Percentiles rank a stretch among this genome's conserved stretches.
Evolutionary conservation across 805 yeast species (phyloP).

Genomic region (Ogataea glucozyma): DNA sequence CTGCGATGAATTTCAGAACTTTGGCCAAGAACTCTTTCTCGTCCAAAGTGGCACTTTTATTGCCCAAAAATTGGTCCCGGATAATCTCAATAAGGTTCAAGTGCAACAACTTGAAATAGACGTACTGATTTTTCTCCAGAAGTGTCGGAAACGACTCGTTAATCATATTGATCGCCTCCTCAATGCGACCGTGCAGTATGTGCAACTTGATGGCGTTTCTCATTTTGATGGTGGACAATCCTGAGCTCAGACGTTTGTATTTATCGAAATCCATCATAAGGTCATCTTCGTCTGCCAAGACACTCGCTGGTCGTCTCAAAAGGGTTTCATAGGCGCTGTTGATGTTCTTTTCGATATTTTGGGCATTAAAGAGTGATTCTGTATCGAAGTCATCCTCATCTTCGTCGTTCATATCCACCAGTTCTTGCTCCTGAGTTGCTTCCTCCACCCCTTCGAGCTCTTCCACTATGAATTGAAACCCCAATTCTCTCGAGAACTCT

Average conservation of each 20-base stretch:
- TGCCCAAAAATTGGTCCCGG: slow-evolving; percentile 45
- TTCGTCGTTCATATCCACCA: neutral
- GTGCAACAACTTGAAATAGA: slow-evolving; percentile 73
- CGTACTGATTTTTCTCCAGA: slow-evolving; percentile 58
- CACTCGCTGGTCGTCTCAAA: slow-evolving; percentile 1
- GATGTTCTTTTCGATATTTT: slow-evolving; percentile 18
- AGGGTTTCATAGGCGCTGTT: slow-evolving; percentile 14
- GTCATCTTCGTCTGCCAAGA: slow-evolving; percentile 6
- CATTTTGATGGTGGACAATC: slow-evolving; percentile 51
- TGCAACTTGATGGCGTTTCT: slow-evolving; percentile 54
- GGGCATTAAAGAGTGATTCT: slow-evolving; percentile 14
- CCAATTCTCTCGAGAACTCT: slow-evolving; percentile 60
- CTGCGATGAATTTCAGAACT: slow-evolving; percentile 59
- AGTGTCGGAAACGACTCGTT: slow-evolving; percentile 63
- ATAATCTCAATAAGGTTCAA: slow-evolving; percentile 81
- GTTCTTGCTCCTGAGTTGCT: slow-evolving; percentile 1
- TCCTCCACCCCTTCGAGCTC: slow-evolving; percentile 30
- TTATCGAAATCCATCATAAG: slow-evolving; percentile 17
- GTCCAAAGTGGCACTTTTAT: slow-evolving; percentile 26
- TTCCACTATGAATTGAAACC: slow-evolving; percentile 31
- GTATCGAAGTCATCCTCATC: slow-evolving; percentile 12
- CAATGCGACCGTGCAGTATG: slow-evolving; percentile 61
- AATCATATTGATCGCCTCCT: slow-evolving; percentile 55
- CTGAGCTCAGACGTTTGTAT: slow-evolving; percentile 31
- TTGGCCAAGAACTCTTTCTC: slow-evolving; percentile 53